Percentiles rank a stretch among this genome's conserved stretches.
These are phyloP conservation scores for Candida jianshihensis DNA, from an alignment of 805 yeast species.

Conservation along the genomic window DNA sequence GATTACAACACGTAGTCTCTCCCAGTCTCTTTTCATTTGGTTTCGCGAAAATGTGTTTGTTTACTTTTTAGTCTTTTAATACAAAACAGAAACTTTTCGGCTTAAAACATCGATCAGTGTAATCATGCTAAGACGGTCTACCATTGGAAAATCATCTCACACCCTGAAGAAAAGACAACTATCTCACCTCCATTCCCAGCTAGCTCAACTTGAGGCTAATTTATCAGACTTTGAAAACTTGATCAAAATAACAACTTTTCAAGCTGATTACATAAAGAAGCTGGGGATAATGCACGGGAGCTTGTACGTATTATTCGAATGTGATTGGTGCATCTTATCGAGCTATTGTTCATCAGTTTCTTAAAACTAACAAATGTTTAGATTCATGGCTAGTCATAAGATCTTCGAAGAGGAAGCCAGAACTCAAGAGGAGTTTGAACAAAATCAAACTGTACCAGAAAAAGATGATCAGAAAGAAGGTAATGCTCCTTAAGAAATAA, in stretches of 20 bases:
- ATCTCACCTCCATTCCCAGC: conserved; percentile 43
- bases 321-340: no score
- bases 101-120: no score
- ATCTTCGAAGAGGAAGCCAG: conserved; percentile 22
- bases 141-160: conserved; percentile 10
- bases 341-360: no score
- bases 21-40: no score
- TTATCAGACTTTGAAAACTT: conserved; percentile 45
- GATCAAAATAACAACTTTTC: conserved; percentile 43
- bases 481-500: background rate
- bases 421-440: conserved; percentile 10
- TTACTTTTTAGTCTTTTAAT: no score
- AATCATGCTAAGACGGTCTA: conserved; percentile 18
- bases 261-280: conserved; percentile 43
- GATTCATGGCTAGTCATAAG: conserved; percentile 23
- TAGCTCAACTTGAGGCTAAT: conserved; percentile 52
- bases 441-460: conserved; percentile 2
- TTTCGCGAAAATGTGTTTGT: no score
- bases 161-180: conserved; percentile 37
- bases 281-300: conserved; percentile 54
- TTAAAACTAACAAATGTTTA: no score
- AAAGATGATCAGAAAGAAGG: background rate
- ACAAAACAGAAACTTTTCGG: no score
- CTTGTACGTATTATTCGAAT: conserved; percentile 34
- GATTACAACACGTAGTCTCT: no score